These are phyloP conservation scores for Medicago lupulina DNA, from an alignment of 306 rosid genomes.

Conservation along the genomic window DNA sequence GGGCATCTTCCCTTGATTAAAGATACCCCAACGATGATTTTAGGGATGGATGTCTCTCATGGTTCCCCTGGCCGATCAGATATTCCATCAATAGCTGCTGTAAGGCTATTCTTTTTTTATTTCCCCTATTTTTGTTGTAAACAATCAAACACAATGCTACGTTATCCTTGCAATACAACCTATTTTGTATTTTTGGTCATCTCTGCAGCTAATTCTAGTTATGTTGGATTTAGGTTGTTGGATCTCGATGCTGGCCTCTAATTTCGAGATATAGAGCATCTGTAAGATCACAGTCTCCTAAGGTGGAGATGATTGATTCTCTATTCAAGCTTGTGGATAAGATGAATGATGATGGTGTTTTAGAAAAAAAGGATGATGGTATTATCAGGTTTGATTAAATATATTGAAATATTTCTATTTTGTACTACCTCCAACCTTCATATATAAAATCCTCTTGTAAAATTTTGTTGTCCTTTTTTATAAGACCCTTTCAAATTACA, in stretches of 20 bases:
- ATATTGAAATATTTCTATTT: conserved; percentile 12
- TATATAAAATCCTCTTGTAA: not conserved
- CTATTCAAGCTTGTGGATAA: conserved; percentile 78
- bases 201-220: conserved; percentile 30
- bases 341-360: conserved; percentile 79
- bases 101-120: conserved; percentile 43
- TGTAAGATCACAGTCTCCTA: conserved; percentile 80
- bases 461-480: not conserved
- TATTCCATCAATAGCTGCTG: conserved; percentile 89
- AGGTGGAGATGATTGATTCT: conserved; percentile 85
- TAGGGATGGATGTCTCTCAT: conserved; percentile 97
- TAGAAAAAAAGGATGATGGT: conserved; percentile 62
- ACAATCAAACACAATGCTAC: not conserved
- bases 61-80: conserved; percentile 74
- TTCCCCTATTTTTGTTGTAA: not conserved
- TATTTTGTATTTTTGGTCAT: conserved; percentile 32
- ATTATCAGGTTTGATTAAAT: conserved; percentile 70
- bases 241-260: conserved; percentile 85
- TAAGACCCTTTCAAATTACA: not conserved
- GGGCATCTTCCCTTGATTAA: conserved; percentile 70
- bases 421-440: not conserved
- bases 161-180: conserved; percentile 30
- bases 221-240: conserved; percentile 74
- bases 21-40: conserved; percentile 84
- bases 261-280: conserved; percentile 94